Base-by-base conservation (phyloP, 495 filamentous ascomycete species). In the Xylaria longipes region DNA sequence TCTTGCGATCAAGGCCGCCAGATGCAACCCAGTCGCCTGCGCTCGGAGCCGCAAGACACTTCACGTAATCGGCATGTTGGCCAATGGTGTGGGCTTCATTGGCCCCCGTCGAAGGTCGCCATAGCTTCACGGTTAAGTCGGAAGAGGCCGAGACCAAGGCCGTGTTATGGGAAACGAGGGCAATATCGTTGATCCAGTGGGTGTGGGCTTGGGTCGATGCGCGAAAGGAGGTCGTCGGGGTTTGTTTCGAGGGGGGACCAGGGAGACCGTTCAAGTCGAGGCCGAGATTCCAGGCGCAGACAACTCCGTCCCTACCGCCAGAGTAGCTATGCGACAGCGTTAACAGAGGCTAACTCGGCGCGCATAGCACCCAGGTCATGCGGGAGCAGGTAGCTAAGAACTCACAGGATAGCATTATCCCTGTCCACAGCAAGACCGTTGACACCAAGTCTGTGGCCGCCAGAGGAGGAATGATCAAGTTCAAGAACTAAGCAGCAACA, bases 171-270 rank as follows among this genome's bases (percentile, higher is more conserved):
- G 94, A 87, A 35, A 92, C 91, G 66, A 98, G 89, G n/a, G 91
- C 89, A 70, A 99, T 93, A 76, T 98, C 95, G 78, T 98, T 98
- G 80, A 99, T 92, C 96, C 96, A 98, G 81, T 98, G 95, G 35
- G 95, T 98, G 79, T 99, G 96, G 15, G 96, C 97, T 77, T 98
- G 94, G n/a, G 95, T 93, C 80, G 97, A 94, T 60, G 91, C 88
- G 69, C 93, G 90, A 80, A 95, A 95, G n/a, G 86, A 87, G 43
- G 94, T 93, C 12, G 77, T 84, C 64, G 77, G 78, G 71, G 78
- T 82, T 66, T 77, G 78, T 75, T 79, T 81, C 68, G 76, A 50
- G 68, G 76, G 74, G 43, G 74, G 68, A 15, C 68, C 70, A 43
- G 73, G 68, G 67, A 82, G 75, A 70, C 74, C 70, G 58, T 83